These are phyloP conservation scores for Plasmopara halstedii DNA, from an alignment of 352 stramenopile genomes.

Conservation along the genomic window DNA sequence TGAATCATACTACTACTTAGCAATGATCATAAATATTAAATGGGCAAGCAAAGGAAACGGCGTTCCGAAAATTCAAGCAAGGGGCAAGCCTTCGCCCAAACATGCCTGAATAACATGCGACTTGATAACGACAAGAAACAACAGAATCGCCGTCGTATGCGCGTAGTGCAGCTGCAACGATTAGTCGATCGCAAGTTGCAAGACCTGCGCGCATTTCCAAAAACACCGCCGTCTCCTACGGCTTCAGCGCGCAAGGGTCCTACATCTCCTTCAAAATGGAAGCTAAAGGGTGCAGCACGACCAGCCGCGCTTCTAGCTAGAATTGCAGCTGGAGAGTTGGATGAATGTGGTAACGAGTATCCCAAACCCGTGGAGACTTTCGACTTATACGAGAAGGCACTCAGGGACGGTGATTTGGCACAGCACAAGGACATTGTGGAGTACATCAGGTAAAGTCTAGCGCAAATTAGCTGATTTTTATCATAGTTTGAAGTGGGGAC, in stretches of 20 bases:
- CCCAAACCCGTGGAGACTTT: constrained; percentile 67
- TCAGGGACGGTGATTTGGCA: constrained; percentile 42
- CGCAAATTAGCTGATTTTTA: not conserved
- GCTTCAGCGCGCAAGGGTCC: constrained; percentile 45
- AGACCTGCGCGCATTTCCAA: constrained; percentile 52
- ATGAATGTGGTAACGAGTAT: constrained; percentile 70
- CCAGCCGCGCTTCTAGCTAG: constrained; percentile 62
- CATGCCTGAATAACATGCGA: constrained; percentile 51
- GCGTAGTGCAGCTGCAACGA: constrained; percentile 75
- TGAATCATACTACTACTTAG: constrained; percentile 1
- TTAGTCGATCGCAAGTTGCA: constrained; percentile 62
- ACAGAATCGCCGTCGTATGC: constrained; percentile 62
- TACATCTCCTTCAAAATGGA: constrained; percentile 55
- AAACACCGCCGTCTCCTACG: constrained; percentile 29
- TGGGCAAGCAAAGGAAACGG: constrained; percentile 52
- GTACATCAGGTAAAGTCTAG: constrained; percentile 67
- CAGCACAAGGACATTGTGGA: constrained; percentile 56
- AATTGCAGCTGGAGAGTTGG: constrained; percentile 71
- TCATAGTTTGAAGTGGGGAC: not conserved
- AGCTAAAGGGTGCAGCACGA: constrained; percentile 67
- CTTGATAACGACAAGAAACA: constrained; percentile 54
- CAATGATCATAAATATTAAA: too few species aligned
- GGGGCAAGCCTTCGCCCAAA: constrained; percentile 55
- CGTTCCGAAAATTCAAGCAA: constrained; percentile 35
- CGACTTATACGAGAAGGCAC: constrained; percentile 57